phyloP scores from a whole-genome alignment of 164 flowering plant genomes.

The Malania oleifera region DNA sequence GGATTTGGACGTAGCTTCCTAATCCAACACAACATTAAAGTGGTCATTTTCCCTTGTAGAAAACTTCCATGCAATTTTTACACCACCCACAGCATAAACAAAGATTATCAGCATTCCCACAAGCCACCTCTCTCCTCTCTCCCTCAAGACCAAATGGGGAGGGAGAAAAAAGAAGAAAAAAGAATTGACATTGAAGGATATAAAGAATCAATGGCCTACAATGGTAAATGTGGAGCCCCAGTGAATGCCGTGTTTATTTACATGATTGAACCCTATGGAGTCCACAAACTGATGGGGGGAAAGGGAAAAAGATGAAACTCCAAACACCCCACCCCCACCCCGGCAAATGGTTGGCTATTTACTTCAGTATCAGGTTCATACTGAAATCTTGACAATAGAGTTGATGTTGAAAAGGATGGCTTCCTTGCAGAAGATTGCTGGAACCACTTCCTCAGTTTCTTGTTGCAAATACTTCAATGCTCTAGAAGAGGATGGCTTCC shows the following conservation, averaged over 20 bases:
- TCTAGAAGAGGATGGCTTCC: constrained; percentile 3
- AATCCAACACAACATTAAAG: no score
- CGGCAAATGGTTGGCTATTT: constrained; percentile 23
- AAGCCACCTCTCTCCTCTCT: no score
- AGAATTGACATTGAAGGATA: no score
- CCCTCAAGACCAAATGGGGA: no score
- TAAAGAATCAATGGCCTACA: constrained; percentile 24
- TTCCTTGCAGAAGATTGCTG: constrained; percentile 3
- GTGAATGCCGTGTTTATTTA: constrained; percentile 19
- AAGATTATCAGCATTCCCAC: no score
- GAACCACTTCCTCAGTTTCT: constrained; percentile 6
- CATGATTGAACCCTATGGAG: constrained; percentile 17
- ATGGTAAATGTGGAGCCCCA: constrained; percentile 19
- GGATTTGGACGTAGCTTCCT: no score
- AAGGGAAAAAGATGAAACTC: constrained; percentile 18
- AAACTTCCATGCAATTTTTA: no score
- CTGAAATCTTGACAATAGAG: constrained; percentile 7
- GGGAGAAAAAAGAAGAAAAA: no score
- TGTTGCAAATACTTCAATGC: not conserved
- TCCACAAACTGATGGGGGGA: constrained; percentile 3
- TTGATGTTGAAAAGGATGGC: constrained; percentile 1
- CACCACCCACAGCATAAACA: no score
- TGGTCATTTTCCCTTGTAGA: no score
- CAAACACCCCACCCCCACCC: no score
- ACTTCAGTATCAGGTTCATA: constrained; percentile 14